These are phyloP conservation scores for Venturia carpophila DNA, from an alignment of 2,329 filamentous ascomycete species.

Conservation along the genomic window DNA sequence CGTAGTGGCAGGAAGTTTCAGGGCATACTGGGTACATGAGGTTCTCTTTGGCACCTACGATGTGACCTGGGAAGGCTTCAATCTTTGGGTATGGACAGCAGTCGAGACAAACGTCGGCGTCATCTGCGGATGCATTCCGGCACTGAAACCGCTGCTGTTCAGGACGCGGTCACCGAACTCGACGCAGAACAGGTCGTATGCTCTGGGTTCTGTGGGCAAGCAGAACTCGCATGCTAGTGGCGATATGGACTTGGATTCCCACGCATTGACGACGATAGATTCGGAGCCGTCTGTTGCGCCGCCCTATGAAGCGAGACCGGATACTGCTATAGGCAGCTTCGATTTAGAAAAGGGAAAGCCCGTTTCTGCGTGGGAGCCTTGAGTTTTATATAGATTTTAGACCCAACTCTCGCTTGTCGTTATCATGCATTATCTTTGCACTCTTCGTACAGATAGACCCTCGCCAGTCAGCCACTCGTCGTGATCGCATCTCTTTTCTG, in stretches of 20 bases:
- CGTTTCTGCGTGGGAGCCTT: slow-evolving; percentile 1
- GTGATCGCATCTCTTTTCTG: too few relatives aligned
- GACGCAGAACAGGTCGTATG: slow-evolving; percentile 23
- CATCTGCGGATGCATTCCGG: slow-evolving; percentile 19
- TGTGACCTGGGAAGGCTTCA: slow-evolving; percentile 18
- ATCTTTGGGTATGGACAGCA: slow-evolving; percentile 18
- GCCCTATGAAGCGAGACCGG: slow-evolving; percentile 5
- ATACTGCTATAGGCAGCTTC: slow-evolving; percentile 6
- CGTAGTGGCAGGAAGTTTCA: slow-evolving; percentile 16
- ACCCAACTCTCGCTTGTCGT: background rate
- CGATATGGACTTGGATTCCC: slow-evolving; percentile 18
- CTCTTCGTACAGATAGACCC: too few relatives aligned
- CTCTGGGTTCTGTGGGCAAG: slow-evolving; percentile 21
- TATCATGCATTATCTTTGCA: background rate
- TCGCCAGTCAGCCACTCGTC: too few relatives aligned
- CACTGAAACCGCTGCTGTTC: slow-evolving; percentile 25
- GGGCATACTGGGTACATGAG: slow-evolving; percentile 15
- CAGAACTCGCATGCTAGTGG: slow-evolving; percentile 22
- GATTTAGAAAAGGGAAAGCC: slow-evolving; percentile 8
- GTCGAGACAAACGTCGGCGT: slow-evolving; percentile 18
- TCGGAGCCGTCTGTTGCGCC: background rate
- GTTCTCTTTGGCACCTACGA: slow-evolving; percentile 19
- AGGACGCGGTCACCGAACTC: slow-evolving; percentile 26
- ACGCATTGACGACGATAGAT: slow-evolving; percentile 18
- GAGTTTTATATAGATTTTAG: background rate